Evolutionary conservation across 2,329 filamentous ascomycete species (phyloP).

Genomic region (Beauveria australis): DNA sequence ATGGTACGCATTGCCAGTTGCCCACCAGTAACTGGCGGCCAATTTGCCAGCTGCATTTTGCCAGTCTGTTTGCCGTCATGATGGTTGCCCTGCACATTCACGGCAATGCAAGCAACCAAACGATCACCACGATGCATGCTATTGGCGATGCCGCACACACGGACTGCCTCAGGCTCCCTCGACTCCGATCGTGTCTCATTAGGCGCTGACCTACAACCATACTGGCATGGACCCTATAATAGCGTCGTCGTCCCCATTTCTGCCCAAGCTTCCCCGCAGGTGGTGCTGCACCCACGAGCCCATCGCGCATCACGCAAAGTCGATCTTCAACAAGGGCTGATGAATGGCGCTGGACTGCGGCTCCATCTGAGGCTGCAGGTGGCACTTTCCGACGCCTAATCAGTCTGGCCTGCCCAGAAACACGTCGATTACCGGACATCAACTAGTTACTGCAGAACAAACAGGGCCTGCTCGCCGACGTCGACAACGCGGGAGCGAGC

Average conservation of each 20-base stretch:
- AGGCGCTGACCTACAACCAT: neutral
- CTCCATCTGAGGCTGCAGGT: slow-evolving; percentile 2
- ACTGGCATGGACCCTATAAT: neutral
- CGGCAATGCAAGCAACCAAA: neutral
- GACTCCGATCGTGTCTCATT: neutral
- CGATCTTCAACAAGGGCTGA: slow-evolving; percentile 7
- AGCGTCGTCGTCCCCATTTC: slow-evolving; percentile 1
- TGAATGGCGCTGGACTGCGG: neutral
- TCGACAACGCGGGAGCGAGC: neutral
- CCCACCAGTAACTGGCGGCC: neutral
- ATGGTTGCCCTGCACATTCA: neutral
- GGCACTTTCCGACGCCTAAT: neutral
- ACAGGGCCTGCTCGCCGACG: neutral
- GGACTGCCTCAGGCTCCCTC: neutral
- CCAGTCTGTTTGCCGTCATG: neutral
- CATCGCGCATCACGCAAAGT: slow-evolving; percentile 8
- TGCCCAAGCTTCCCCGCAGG: slow-evolving; percentile 6
- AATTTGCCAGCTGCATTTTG: neutral
- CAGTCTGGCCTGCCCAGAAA: neutral
- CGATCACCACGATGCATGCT: neutral
- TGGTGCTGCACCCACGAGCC: neutral
- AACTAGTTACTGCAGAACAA: neutral
- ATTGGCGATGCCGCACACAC: neutral
- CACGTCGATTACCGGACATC: neutral
- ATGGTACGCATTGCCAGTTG: neutral